Conservation (phyloP, 176 grass and related monocot genomes). For the Avena insularis region DNA sequence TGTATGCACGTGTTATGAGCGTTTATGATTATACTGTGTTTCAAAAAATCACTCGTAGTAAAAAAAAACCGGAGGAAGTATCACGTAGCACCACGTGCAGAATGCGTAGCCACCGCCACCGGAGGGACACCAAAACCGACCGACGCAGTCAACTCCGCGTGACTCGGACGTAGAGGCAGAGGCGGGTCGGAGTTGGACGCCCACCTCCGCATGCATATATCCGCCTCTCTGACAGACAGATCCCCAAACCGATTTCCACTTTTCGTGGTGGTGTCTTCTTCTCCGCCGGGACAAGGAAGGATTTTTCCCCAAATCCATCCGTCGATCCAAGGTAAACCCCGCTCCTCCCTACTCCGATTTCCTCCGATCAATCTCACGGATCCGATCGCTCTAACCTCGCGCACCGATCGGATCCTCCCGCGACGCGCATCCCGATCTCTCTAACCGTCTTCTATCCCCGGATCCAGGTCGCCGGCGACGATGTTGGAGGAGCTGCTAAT, state of each 20-base stretch:
- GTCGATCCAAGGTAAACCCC: background rate
- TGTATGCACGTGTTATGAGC: no score
- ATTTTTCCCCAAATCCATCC: background rate
- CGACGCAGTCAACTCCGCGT: background rate
- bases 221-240: no score
- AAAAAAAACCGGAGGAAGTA: no score
- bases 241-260: background rate
- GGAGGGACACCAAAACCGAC: background rate
- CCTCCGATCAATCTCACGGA: background rate
- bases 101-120: no score
- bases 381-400: background rate
- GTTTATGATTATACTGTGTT: no score
- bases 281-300: background rate
- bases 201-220: background rate
- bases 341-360: background rate
- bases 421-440: no score
- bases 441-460: no score
- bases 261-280: background rate
- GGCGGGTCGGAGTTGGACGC: background rate
- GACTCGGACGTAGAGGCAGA: background rate
- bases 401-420: background rate
- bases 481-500: constrained; percentile 98
- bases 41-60: no score
- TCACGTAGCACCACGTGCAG: no score
- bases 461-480: background rate